A percentile compares a stretch with the other conserved stretches of the same genome.
phyloP scores from a whole-genome alignment of 305 asterid genomes.

The Caryopteris hybrid region DNA sequence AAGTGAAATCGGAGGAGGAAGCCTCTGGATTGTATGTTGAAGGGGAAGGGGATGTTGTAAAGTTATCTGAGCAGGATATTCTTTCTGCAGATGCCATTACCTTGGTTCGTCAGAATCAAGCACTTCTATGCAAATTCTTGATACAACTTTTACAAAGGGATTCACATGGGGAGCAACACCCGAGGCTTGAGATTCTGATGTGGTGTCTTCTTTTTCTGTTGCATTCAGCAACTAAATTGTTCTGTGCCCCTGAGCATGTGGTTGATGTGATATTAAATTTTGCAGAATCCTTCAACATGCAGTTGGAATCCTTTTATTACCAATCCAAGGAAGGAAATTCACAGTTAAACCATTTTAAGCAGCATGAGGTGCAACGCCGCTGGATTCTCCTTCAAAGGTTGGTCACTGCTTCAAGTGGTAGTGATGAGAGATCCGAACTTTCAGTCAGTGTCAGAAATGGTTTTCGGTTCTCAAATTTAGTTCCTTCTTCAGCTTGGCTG shows the following conservation, averaged over 20 bases:
- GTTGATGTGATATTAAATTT: constrained; percentile 77
- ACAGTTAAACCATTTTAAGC: constrained; percentile 47
- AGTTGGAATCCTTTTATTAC: constrained; percentile 46
- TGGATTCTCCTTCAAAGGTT: constrained; percentile 84
- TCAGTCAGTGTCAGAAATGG: constrained; percentile 50
- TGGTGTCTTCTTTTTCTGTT: constrained; percentile 87
- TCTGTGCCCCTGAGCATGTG: constrained; percentile 67
- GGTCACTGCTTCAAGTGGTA: constrained; percentile 89
- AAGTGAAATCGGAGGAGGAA: constrained; percentile 35
- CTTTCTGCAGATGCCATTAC: constrained; percentile 85
- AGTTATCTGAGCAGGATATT: constrained; percentile 51
- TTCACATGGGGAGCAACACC: constrained; percentile 49
- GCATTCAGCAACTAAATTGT: constrained; percentile 83
- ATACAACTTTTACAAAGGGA: constrained; percentile 55
- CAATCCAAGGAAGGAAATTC: constrained; percentile 58
- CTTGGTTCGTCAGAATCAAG: constrained; percentile 86
- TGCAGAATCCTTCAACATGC: constrained; percentile 61
- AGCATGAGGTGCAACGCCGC: constrained; percentile 63
- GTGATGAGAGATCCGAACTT: constrained; percentile 57
- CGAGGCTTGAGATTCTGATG: constrained; percentile 83
- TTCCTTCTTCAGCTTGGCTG: constrained; percentile 85
- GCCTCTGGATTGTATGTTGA: constrained; percentile 37
- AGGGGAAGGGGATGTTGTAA: constrained; percentile 46
- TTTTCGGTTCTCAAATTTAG: constrained; percentile 75
- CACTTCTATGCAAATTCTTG: constrained; percentile 68